Evolutionary conservation across 352 stramenopile species (phyloP).

Genomic region (Peronospora farinosa): DNA sequence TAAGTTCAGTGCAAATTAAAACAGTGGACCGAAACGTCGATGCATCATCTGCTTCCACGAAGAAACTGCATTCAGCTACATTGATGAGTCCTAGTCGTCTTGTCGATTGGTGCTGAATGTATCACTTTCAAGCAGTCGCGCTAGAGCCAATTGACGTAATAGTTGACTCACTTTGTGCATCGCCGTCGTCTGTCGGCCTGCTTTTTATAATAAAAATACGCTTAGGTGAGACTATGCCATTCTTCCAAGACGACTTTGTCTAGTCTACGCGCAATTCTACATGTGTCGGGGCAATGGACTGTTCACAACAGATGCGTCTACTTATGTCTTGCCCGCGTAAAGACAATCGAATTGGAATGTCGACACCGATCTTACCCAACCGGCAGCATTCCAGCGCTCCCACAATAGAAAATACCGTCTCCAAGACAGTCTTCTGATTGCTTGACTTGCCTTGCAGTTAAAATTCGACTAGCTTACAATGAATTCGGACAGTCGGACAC

Average conservation of each 20-base stretch:
- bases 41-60: no score
- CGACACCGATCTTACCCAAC: constrained; percentile 14
- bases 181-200: background rate
- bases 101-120: no score
- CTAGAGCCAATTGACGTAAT: no score
- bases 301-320: constrained; percentile 8
- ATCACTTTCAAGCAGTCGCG: no score
- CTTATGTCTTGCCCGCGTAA: constrained; percentile 5
- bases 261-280: constrained; percentile 8
- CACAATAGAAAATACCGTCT: constrained; percentile 30
- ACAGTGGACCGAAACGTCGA: no score
- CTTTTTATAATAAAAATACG: background rate
- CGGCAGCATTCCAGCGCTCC: background rate
- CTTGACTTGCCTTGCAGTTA: background rate
- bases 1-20: no score
- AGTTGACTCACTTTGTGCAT: no score
- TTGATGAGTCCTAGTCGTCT: no score
- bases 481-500: constrained; percentile 8
- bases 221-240: constrained; percentile 19
- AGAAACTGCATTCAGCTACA: no score
- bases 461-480: constrained; percentile 7
- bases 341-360: constrained; percentile 2
- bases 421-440: constrained; percentile 1
- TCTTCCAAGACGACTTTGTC: constrained; percentile 7
- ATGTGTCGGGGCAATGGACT: constrained; percentile 10